phyloP scores from a whole-genome alignment of 495 filamentous ascomycete species.

The Hypomontagnella submonticulosa region DNA sequence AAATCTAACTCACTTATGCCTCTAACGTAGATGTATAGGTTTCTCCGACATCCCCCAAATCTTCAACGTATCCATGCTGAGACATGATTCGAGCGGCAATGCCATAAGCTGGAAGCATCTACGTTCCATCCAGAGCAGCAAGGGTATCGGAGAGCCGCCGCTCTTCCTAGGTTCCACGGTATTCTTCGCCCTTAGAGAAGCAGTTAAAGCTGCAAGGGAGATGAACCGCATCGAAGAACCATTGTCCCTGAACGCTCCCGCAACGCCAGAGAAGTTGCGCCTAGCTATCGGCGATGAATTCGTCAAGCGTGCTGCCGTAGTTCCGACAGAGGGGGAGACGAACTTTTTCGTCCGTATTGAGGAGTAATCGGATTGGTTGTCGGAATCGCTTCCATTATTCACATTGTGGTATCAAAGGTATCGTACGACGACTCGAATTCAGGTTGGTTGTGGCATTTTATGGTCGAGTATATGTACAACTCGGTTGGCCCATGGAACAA shows the following conservation, averaged over 20 bases:
- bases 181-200: conserved; percentile 83
- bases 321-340: conserved; percentile 77
- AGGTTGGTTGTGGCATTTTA: too few relatives aligned
- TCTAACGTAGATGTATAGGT: conserved; percentile 16
- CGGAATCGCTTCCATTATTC: too few relatives aligned
- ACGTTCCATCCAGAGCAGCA: conserved; percentile 80
- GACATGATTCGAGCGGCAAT: conserved; percentile 57
- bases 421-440: too few relatives aligned
- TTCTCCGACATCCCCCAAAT: conserved; percentile 88
- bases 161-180: conserved; percentile 83
- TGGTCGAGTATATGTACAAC: too few relatives aligned
- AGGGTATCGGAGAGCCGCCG: conserved; percentile 82
- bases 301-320: conserved; percentile 70
- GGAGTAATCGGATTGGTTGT: conserved; percentile 9
- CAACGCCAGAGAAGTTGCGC: conserved; percentile 80
- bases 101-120: conserved; percentile 87
- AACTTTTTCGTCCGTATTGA: conserved; percentile 70
- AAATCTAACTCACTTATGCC: conserved; percentile 37
- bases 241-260: conserved; percentile 67
- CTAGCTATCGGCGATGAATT: conserved; percentile 78
- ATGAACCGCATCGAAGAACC: conserved; percentile 65
- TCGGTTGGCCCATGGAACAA: too few relatives aligned
- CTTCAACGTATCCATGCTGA: conserved; percentile 81
- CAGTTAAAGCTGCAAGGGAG: conserved; percentile 71
- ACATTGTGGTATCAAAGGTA: too few relatives aligned